Evolutionary conservation across 257 asterid species (phyloP).

Genomic region (Solanum raphanifolium): DNA sequence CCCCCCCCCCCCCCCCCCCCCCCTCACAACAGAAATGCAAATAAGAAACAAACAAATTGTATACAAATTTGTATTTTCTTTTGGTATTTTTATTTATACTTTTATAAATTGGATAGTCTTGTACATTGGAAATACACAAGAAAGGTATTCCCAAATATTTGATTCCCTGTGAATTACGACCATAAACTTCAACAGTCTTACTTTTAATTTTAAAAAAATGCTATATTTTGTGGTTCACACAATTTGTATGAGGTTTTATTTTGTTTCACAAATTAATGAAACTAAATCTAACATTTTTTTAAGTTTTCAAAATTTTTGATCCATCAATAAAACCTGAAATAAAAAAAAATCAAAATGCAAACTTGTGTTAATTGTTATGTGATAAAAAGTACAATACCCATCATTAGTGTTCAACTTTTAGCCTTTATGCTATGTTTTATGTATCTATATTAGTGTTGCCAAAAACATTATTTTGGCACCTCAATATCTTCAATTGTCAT

Average conservation of each 20-base stretch:
- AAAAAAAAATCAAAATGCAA: not conserved
- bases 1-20: too few relatives aligned
- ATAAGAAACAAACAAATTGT: not conserved
- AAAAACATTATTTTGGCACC: too few relatives aligned
- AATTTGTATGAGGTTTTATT: not conserved
- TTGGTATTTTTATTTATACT: not conserved
- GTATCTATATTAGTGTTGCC: too few relatives aligned
- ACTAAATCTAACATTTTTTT: not conserved
- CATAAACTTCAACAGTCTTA: too few relatives aligned
- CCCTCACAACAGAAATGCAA: not conserved
- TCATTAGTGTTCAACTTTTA: too few relatives aligned
- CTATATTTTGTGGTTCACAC: not conserved
- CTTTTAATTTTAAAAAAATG: too few relatives aligned
- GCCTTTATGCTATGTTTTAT: too few relatives aligned
- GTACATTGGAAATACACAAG: not conserved
- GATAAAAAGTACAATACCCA: too few relatives aligned
- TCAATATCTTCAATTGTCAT: not conserved
- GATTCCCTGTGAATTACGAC: not conserved
- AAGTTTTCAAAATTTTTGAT: not conserved
- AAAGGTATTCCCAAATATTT: not conserved
- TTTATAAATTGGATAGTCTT: not conserved
- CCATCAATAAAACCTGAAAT: not conserved
- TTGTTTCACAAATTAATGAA: not conserved
- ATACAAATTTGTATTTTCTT: not conserved
- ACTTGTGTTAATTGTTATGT: not conserved